Evolutionary conservation across 176 grass and related monocot species (phyloP).

Genomic region (Aegilops speltoides): DNA sequence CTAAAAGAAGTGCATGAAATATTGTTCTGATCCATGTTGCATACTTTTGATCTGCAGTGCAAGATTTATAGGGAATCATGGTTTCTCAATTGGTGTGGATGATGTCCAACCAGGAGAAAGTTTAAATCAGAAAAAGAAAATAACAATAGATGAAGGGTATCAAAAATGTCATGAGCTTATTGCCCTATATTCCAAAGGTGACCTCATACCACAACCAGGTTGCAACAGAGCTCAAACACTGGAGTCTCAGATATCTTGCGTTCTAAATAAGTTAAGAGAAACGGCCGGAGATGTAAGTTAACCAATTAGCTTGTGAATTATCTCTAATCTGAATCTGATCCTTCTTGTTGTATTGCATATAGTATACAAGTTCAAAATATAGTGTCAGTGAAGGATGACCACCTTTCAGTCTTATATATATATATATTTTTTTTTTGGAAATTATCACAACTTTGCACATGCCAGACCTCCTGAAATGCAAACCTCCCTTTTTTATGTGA

Average conservation of each 20-base stretch:
- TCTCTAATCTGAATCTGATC: neutral
- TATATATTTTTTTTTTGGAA: neutral
- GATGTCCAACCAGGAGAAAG: slow-evolving; percentile 80
- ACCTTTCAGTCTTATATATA: neutral
- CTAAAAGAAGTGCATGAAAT: neutral
- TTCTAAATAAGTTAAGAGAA: slow-evolving; percentile 78
- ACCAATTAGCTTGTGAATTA: neutral
- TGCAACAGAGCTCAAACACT: slow-evolving; percentile 77
- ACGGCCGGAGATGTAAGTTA: slow-evolving; percentile 72
- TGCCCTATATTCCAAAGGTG: slow-evolving; percentile 63
- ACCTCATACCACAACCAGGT: slow-evolving; percentile 60
- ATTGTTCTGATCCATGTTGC: slow-evolving; percentile 26
- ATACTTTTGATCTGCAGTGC: slow-evolving; percentile 57
- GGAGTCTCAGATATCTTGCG: slow-evolving; percentile 62
- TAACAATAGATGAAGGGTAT: slow-evolving; percentile 68
- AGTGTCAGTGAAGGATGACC: neutral
- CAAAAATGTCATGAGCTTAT: slow-evolving; percentile 75
- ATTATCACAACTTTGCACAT: neutral
- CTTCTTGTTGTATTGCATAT: slow-evolving; percentile 25
- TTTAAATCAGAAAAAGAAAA: slow-evolving; percentile 67
- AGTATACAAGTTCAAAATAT: neutral
- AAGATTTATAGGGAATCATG: slow-evolving; percentile 98
- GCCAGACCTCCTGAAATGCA: neutral
- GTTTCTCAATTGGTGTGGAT: slow-evolving; percentile 96
- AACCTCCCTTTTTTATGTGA: neutral